Base-by-base conservation (phyloP, 1,139 yeast genomes). In the Nakaseomyces bracarensis region DNA sequence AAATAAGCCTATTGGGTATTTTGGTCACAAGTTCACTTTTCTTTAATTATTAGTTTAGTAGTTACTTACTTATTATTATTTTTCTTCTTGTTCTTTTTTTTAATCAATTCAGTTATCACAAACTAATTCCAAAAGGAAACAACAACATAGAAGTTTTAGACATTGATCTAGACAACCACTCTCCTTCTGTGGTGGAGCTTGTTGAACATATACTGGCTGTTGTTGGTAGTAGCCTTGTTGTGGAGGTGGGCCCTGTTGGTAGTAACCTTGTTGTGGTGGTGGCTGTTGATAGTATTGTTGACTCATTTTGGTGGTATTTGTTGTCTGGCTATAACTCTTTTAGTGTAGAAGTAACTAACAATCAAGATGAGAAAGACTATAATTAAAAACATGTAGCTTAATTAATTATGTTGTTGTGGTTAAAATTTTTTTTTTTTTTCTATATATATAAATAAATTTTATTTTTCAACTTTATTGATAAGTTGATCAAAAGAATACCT, bases 151-250 rank as follows among this genome's bases (percentile, higher is more conserved):
- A 23, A 66, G 49, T 39, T 68, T 66, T 41, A 67, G 56, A 49
- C 69, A 67, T 5, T 63, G 59, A 42, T 60, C 57, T 43, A 68
- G 60, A 47, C 71, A 68, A 26, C 59, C 55, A 13, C 52, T 50
- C 5, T 50, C 59, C 26, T 60, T 49, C 31, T 48, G 44, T 20
- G 58, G 63, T 20, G 61, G 66, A 20, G 60, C 64, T 44, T 65
- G 70, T 52, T 67, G 71, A 5, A 64, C 62, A 44, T 65, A 65
- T 3, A 66, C 55, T 3, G 69, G 69, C 47, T 67, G 71, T 27
- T 56, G 67, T 39, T 62, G 64, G 45, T 63, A 61, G 46, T 49
- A 50, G 15, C 54, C 57, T 23, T 51, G 60, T 27, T 53, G 64
- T 23, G 60, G 60, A 10, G 58, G 64, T n/a, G 61, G 60, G 3